phyloP scores from a whole-genome alignment of 345 rosid species.

The Abelmoschus esculentus region DNA sequence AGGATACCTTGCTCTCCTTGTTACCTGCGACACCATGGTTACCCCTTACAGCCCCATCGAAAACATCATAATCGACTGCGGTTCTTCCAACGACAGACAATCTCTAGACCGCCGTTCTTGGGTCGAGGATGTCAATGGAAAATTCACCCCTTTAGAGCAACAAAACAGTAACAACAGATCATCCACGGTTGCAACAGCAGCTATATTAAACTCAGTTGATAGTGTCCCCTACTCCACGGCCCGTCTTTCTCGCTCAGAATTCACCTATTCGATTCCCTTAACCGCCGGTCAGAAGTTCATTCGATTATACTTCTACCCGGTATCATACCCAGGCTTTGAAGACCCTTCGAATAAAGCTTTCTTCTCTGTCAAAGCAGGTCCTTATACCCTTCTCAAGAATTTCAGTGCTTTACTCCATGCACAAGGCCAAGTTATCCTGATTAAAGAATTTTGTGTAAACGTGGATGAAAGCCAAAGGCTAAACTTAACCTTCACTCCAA shows the following conservation, averaged over 20 bases:
- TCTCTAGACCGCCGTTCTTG: background rate
- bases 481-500: too few relatives aligned
- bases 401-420: too few relatives aligned
- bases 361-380: too few relatives aligned
- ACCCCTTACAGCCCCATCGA: constrained; percentile 10
- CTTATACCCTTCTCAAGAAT: too few relatives aligned
- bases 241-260: constrained; percentile 17
- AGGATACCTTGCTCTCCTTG: background rate
- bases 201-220: background rate
- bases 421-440: too few relatives aligned
- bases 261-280: constrained; percentile 22
- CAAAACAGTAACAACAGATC: background rate
- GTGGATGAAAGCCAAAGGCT: too few relatives aligned
- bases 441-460: too few relatives aligned
- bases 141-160: background rate
- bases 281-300: constrained; percentile 18
- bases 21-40: background rate
- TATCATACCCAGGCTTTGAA: background rate
- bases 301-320: constrained; percentile 21
- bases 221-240: constrained; percentile 15
- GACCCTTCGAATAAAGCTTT: too few relatives aligned
- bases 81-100: background rate
- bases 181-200: background rate
- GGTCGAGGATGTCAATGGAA: background rate
- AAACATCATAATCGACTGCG: constrained; percentile 3